Conservation (phyloP, 176 grass and related monocot species). For the Musa schizocarpa region DNA sequence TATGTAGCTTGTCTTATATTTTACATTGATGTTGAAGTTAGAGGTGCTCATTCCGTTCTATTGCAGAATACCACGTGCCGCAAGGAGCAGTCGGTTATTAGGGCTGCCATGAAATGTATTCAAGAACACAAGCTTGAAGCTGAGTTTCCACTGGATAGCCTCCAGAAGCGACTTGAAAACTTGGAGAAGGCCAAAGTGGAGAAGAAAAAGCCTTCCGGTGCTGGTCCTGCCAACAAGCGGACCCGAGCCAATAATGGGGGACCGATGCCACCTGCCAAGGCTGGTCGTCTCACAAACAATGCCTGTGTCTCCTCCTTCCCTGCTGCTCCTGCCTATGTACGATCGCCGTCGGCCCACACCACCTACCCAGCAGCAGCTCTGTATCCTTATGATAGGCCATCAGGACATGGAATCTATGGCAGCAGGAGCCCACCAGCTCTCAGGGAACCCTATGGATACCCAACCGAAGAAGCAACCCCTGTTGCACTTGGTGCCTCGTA, state of each 20-base stretch:
- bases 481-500: constrained; percentile 52
- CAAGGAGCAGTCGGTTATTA: constrained; percentile 60
- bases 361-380: constrained; percentile 24
- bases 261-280: constrained; percentile 78
- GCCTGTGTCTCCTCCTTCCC: constrained; percentile 48
- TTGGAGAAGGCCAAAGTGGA: constrained; percentile 68
- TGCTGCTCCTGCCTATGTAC: constrained; percentile 29
- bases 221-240: constrained; percentile 28
- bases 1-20: background rate
- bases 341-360: constrained; percentile 49
- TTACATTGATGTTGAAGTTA: background rate
- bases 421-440: constrained; percentile 50
- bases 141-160: constrained; percentile 60
- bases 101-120: constrained; percentile 85
- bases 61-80: constrained; percentile 61
- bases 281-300: constrained; percentile 69
- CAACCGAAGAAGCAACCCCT: constrained; percentile 36
- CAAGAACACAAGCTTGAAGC: constrained; percentile 77
- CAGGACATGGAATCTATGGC: constrained; percentile 43
- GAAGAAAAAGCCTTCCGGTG: constrained; percentile 56
- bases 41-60: background rate
- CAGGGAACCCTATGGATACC: constrained; percentile 67
- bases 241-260: constrained; percentile 57
- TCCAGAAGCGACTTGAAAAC: constrained; percentile 72
- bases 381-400: constrained; percentile 44